phyloP scores from a whole-genome alignment of 148 eudicot species.

The Dysphania ambrosioides region DNA sequence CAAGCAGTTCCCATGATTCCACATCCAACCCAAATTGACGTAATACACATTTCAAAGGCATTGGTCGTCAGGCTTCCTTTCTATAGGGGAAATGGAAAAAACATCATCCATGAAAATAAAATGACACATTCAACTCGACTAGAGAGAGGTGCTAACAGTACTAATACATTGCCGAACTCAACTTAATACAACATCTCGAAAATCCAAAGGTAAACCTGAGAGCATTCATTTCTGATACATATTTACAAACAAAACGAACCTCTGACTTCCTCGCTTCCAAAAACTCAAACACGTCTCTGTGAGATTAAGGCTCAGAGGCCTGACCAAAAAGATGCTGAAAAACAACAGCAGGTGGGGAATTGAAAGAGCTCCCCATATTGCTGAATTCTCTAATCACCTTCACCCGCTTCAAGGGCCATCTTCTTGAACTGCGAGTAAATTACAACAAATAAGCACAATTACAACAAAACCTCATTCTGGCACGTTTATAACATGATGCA shows the following conservation, averaged over 20 bases:
- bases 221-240: conserved; percentile 11
- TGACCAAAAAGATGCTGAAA: conserved; percentile 7
- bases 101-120: conserved; percentile 1
- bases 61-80: not conserved
- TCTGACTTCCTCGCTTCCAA: conserved; percentile 3
- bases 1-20: too few relatives aligned
- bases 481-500: not conserved
- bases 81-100: not conserved
- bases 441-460: not conserved
- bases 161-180: not conserved
- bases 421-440: conserved; percentile 33
- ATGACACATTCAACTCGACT: not conserved
- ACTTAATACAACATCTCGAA: not conserved
- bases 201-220: conserved; percentile 1
- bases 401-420: conserved; percentile 27
- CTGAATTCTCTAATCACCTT: conserved; percentile 8
- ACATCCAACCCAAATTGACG: not conserved
- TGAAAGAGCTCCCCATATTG: not conserved
- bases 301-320: conserved; percentile 13
- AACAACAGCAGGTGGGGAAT: conserved; percentile 8
- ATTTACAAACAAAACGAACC: conserved; percentile 19
- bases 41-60: not conserved
- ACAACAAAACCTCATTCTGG: not conserved
- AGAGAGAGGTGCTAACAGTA: conserved; percentile 6
- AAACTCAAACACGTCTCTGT: not conserved